Percentiles rank a stretch among this genome's conserved stretches.
Evolutionary conservation across 2,329 filamentous ascomycete species (phyloP).

Genomic region (Talaromyces funiculosus): DNA sequence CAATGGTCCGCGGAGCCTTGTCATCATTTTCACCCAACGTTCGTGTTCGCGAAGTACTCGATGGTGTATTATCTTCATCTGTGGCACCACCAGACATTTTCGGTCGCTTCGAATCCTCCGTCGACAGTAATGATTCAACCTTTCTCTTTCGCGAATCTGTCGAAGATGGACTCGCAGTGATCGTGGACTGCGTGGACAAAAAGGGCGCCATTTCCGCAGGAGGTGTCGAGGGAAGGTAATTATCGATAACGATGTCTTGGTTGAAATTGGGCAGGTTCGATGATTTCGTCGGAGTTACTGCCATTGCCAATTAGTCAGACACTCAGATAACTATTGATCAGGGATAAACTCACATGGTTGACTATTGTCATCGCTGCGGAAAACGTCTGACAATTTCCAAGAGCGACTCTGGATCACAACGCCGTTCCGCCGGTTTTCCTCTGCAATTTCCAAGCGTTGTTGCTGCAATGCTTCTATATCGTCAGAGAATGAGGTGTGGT

Average conservation of each 20-base stretch:
- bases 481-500: constrained; percentile 34
- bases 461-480: constrained; percentile 36
- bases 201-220: constrained; percentile 34
- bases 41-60: background rate
- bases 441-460: constrained; percentile 21
- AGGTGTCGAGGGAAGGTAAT: constrained; percentile 30
- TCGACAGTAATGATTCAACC: constrained; percentile 24
- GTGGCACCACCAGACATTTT: constrained; percentile 40
- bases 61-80: constrained; percentile 26
- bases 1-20: background rate
- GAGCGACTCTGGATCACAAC: constrained; percentile 40
- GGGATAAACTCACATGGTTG: constrained; percentile 25
- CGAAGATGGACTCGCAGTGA: constrained; percentile 28
- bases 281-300: constrained; percentile 36
- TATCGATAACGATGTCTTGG: constrained; percentile 14
- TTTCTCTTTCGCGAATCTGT: constrained; percentile 38
- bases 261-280: constrained; percentile 14
- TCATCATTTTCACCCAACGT: background rate
- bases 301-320: constrained; percentile 3
- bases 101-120: constrained; percentile 33
- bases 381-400: constrained; percentile 39
- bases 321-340: background rate
- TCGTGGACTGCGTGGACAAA: constrained; percentile 27
- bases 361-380: constrained; percentile 39
- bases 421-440: constrained; percentile 30